phyloP scores from a whole-genome alignment of 345 rosid genomes.

The Aquilaria malaccensis region DNA sequence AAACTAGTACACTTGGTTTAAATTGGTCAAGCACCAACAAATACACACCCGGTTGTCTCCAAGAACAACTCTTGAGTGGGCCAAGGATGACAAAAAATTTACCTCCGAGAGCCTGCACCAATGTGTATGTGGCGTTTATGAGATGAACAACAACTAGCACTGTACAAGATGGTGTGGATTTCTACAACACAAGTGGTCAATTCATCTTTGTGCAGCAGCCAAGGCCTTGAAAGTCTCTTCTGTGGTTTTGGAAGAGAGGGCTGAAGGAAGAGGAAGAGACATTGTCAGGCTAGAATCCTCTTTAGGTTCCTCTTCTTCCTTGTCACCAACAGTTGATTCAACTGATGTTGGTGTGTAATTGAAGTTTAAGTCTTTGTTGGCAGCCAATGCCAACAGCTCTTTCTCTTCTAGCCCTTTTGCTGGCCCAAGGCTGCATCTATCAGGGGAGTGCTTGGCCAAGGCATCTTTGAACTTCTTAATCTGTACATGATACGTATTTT shows the following conservation, averaged over 20 bases:
- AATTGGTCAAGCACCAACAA: too few species aligned
- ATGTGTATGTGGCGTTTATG: too few species aligned
- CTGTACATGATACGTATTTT: conserved; percentile 17
- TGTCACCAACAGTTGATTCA: conserved; percentile 13
- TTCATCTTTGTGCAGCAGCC: conserved; percentile 42
- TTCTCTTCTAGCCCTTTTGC: conserved; percentile 13
- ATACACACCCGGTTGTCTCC: too few species aligned
- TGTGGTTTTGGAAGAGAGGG: conserved; percentile 12
- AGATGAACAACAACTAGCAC: too few species aligned
- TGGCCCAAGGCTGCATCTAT: conserved; percentile 27
- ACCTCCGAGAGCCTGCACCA: too few species aligned
- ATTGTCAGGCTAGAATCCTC: too few species aligned
- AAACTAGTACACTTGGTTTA: too few species aligned
- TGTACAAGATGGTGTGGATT: too few species aligned
- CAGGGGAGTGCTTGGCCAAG: conserved; percentile 38
- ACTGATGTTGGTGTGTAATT: conserved; percentile 42
- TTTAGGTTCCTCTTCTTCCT: conserved; percentile 12
- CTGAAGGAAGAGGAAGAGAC: conserved; percentile 8
- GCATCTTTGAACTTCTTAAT: conserved; percentile 69
- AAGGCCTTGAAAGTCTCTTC: conserved; percentile 26
- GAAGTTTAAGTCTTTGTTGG: conserved; percentile 84
- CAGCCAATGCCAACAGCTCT: conserved; percentile 15
- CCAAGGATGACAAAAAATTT: too few species aligned
- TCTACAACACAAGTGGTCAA: too few species aligned
- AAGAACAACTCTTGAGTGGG: too few species aligned